Percentiles rank a stretch among this genome's conserved stretches.
These are phyloP conservation scores for Termitomyces sp. DNA, from an alignment of 768 basidiomycete genomes.

Conservation along the genomic window DNA sequence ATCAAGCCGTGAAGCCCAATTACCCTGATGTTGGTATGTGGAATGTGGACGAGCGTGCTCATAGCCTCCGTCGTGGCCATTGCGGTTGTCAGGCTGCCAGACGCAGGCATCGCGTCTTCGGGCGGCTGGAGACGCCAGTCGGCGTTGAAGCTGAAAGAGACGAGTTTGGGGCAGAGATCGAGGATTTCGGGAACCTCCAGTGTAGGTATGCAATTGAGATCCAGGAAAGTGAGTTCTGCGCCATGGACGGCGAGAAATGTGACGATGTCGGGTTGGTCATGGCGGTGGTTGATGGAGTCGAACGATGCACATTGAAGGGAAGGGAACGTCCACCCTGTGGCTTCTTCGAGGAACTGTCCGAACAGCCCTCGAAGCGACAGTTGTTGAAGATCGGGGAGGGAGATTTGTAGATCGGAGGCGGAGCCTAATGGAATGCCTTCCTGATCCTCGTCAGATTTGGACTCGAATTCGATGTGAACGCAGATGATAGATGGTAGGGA, in stretches of 20 bases:
- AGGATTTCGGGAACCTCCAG: conserved; percentile 59
- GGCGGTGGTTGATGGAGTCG: conserved; percentile 41
- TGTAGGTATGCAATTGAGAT: conserved; percentile 54
- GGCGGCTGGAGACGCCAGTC: conserved; percentile 52
- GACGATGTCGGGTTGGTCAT: conserved; percentile 55
- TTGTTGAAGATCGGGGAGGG: conserved; percentile 54
- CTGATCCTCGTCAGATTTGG: conserved; percentile 25
- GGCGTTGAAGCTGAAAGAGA: conserved; percentile 66
- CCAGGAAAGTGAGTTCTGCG: conserved; percentile 54
- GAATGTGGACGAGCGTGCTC: conserved; percentile 42
- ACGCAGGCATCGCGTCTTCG: conserved; percentile 11
- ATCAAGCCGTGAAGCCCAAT: conserved; percentile 69
- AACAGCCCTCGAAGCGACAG: conserved; percentile 60
- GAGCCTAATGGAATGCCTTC: conserved; percentile 54
- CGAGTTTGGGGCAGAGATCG: conserved; percentile 59
- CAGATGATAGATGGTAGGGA: conserved; percentile 55
- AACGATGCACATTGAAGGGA: conserved; percentile 55
- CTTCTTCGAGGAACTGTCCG: conserved; percentile 68
- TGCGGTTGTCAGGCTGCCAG: conserved; percentile 9
- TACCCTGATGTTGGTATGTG: conserved; percentile 53
- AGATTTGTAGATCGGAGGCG: conserved; percentile 51
- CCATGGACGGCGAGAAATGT: conserved; percentile 63
- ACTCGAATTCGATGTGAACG: conserved; percentile 53
- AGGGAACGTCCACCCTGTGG: conserved; percentile 63
- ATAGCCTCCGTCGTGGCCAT: conserved; percentile 24